Evolutionary conservation across 768 basidiomycete genomes (phyloP).

Genomic region (Cystoderma amianthinum): DNA sequence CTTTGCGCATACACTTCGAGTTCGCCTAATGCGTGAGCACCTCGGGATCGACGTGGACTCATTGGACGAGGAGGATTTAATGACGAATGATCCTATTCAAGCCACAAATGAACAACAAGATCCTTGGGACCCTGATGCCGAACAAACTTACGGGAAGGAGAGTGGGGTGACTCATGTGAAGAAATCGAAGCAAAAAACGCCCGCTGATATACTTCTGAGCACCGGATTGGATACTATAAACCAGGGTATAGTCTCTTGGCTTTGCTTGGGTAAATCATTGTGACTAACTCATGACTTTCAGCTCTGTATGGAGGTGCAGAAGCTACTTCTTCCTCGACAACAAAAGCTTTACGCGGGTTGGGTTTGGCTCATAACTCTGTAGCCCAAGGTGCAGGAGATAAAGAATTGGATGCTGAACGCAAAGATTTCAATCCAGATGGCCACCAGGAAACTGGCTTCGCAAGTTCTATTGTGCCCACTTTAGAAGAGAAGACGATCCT

Average conservation of each 20-base stretch:
- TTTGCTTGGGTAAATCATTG: not conserved
- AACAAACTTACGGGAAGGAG: constrained; percentile 47
- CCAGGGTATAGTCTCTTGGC: constrained; percentile 36
- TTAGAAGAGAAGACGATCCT: constrained; percentile 59
- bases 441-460: constrained; percentile 45
- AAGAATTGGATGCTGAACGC: constrained; percentile 39
- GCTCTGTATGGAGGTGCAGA: constrained; percentile 33
- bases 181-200: constrained; percentile 25
- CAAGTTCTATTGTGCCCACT: constrained; percentile 57
- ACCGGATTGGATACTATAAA: constrained; percentile 29
- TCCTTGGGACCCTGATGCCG: constrained; percentile 67
- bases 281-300: constrained; percentile 12
- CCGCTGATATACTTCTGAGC: constrained; percentile 22
- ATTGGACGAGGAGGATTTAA: constrained; percentile 69
- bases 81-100: constrained; percentile 43
- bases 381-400: constrained; percentile 33
- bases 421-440: constrained; percentile 47
- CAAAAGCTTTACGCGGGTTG: constrained; percentile 32
- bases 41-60: constrained; percentile 92
- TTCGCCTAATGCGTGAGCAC: constrained; percentile 96
- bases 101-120: constrained; percentile 46
- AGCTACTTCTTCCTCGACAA: constrained; percentile 22
- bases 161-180: constrained; percentile 35
- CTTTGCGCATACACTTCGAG: constrained; percentile 90
- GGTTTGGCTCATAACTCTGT: constrained; percentile 32